Evolutionary conservation across 257 asterid species (phyloP), one percentile per base, ranked within the genome.

Genomic region (Linaria vulgaris): DNA sequence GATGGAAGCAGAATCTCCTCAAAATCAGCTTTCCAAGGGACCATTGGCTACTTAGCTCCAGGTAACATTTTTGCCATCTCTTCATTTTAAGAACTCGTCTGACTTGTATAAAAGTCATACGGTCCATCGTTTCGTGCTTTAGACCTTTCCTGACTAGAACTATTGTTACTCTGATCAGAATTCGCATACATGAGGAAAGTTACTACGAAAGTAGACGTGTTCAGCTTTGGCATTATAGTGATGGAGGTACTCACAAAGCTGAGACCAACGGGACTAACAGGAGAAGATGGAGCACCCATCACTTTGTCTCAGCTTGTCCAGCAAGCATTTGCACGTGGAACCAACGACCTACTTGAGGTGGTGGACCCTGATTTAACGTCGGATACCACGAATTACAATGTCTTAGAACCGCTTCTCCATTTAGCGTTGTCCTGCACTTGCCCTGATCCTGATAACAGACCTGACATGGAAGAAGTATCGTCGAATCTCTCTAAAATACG

Each of bases 41-140:
- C 95, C 12, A 91, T 91, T 56, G 97, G 97, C 62, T 91, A 91
- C 91, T 72, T 85, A 61, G 96, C 96, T 52, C 96, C 97, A 76
- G 96, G 97, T 85, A 72, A 64, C 2, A 7, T 9, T 15, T 64
- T 15, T 64, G 6, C 41, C 41, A 34, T 8, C 10, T 7, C 41
- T 34, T 3, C 41, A 34, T 34, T 3, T 34, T 3, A 34, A 34
- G 41, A 34, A 34, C 41, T 34, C 41, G 41, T 34, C 9, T n/a
- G 9, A 34, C 41, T 34, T 34, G 41, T 3, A 34, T 34, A 34
- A 34, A 34, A 3, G 5, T 34, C 41, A 7, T 34, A 11, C 41
- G 9, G 9, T 34, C 11, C 41, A 34, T 34, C 10, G 10, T 34
- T 3, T 34, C 9, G 41, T 34, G 41, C 41, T 34, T 11, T 14